phyloP scores from a whole-genome alignment of 192 early-diverging fungal genomes.

The Funneliformis geosporum region DNA sequence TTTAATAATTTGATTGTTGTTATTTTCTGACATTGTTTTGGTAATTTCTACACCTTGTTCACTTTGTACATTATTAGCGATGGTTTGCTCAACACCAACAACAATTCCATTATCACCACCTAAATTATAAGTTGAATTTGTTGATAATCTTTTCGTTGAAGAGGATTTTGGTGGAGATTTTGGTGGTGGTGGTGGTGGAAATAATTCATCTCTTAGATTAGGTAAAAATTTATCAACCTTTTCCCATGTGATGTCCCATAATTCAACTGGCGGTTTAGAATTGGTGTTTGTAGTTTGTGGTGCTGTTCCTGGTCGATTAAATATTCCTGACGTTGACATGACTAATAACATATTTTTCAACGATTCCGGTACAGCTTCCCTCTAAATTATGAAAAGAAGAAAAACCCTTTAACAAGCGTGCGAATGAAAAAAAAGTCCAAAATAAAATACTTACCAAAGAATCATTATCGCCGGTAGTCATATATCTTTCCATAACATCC shows the following conservation, averaged over 20 bases:
- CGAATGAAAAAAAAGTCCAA: constrained; percentile 5
- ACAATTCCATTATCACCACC: not conserved
- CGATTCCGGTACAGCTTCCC: constrained; percentile 72
- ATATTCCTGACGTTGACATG: constrained; percentile 71
- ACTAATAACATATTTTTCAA: constrained; percentile 84
- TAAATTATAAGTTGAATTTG: not conserved
- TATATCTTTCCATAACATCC: constrained; percentile 65
- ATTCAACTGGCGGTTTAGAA: constrained; percentile 32
- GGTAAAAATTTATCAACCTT: constrained; percentile 65
- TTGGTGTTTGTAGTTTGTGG: not conserved
- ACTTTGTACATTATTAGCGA: too few relatives aligned
- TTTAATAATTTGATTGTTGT: not conserved
- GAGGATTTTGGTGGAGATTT: not conserved
- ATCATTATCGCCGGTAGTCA: constrained; percentile 61
- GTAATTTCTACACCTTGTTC: too few relatives aligned
- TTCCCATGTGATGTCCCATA: constrained; percentile 76
- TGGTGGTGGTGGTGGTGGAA: not conserved
- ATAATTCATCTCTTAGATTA: constrained; percentile 49
- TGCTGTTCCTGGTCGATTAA: constrained; percentile 36
- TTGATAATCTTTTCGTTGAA: not conserved
- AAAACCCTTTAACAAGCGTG: not conserved
- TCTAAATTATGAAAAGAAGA: constrained; percentile 37
- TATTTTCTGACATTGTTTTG: too few relatives aligned
- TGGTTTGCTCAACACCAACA: not conserved
- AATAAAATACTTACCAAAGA: constrained; percentile 49